Conservation (phyloP, 306 rosid species). For the Trifolium subterraneum region DNA sequence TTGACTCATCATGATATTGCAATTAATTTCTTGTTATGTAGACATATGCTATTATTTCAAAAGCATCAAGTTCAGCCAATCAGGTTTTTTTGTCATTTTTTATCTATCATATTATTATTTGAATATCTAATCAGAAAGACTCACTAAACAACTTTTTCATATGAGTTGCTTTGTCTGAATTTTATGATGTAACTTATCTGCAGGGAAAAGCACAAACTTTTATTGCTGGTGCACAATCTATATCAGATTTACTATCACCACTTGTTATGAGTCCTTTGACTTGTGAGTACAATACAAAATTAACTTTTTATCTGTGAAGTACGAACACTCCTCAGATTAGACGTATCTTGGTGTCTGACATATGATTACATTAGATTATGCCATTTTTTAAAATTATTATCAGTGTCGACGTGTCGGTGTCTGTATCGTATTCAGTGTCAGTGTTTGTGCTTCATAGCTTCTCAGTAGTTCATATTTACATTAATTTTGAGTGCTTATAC, state of each 20-base stretch:
- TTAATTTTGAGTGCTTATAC: slow-evolving; percentile 2
- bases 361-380: too few species aligned
- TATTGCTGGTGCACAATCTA: slow-evolving; percentile 77
- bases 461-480: slow-evolving; percentile 13
- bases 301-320: too few species aligned
- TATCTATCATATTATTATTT: background rate
- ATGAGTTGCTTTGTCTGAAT: background rate
- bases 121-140: slow-evolving; percentile 17
- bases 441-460: background rate
- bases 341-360: too few species aligned
- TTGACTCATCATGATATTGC: slow-evolving; percentile 4
- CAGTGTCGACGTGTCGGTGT: too few species aligned
- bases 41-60: slow-evolving; percentile 80
- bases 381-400: too few species aligned
- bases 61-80: slow-evolving; percentile 70
- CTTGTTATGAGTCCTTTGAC: slow-evolving; percentile 84
- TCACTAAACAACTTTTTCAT: background rate
- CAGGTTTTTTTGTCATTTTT: slow-evolving; percentile 56
- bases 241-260: slow-evolving; percentile 76
- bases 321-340: too few species aligned
- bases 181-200: slow-evolving; percentile 5
- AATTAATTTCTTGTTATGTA: slow-evolving; percentile 49
- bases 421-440: too few species aligned
- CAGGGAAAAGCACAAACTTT: slow-evolving; percentile 87
- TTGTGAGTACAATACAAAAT: slow-evolving; percentile 55